A percentile compares a stretch with the other conserved stretches of the same genome.
Conservation (phyloP, 108 stramenopile genomes). For the Pseudonitzschia multiseries region DNA sequence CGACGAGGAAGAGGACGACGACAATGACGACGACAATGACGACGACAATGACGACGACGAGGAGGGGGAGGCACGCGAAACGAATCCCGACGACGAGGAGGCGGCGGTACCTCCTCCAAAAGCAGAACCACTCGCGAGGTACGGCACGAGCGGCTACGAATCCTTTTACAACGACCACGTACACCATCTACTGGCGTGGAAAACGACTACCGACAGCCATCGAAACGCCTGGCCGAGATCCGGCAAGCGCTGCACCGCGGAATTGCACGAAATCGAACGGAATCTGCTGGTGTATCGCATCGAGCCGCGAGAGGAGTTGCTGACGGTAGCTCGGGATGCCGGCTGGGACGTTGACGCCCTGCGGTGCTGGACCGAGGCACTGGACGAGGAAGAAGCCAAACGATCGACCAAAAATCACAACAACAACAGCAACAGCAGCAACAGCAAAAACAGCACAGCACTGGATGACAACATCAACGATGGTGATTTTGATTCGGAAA, state of each 20-base stretch:
- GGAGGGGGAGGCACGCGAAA: not conserved
- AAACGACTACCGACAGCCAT: not conserved
- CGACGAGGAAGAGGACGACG: not conserved
- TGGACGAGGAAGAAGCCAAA: not conserved
- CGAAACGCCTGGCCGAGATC: not conserved
- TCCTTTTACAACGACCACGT: not conserved
- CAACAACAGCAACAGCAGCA: not conserved
- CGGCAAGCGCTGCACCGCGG: not conserved
- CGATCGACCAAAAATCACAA: not conserved
- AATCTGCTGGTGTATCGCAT: not conserved
- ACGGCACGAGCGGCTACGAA: constrained; percentile 1
- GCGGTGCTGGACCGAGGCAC: not conserved
- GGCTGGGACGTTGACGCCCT: constrained; percentile 9
- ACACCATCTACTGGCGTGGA: not conserved
- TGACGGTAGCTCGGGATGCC: not conserved
- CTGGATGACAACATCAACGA: not conserved
- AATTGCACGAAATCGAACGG: constrained; percentile 10
- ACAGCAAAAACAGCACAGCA: too few species aligned
- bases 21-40: not conserved
- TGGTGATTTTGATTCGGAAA: not conserved
- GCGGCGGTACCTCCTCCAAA: not conserved
- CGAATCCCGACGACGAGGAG: too few species aligned
- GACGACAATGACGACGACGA: not conserved
- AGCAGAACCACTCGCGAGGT: not conserved
- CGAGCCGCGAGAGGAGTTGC: not conserved